phyloP scores from a whole-genome alignment of 176 grass and related monocot genomes.

The Zoysia japonica region DNA sequence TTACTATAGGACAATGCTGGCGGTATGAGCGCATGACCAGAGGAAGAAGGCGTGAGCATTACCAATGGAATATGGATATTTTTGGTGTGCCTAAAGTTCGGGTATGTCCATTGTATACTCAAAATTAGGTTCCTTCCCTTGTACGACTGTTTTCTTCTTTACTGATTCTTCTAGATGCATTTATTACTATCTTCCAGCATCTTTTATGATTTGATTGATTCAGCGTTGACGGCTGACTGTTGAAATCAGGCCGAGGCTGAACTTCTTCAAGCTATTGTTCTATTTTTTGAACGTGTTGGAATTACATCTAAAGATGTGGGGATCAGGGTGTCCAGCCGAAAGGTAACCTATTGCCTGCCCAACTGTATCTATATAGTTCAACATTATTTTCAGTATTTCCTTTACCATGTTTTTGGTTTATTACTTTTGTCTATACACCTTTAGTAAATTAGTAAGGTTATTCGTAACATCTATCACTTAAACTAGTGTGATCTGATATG shows the following conservation, averaged over 20 bases:
- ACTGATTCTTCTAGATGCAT: neutral
- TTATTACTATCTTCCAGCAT: neutral
- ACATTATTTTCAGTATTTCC: neutral
- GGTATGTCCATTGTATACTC: conserved; percentile 38
- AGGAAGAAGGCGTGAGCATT: conserved; percentile 90
- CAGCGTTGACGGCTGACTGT: neutral
- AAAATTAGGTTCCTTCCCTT: neutral
- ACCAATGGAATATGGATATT: conserved; percentile 98
- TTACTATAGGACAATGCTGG: conserved; percentile 98
- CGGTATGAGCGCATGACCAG: conserved; percentile 92
- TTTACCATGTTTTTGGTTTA: neutral
- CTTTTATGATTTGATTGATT: conserved; percentile 15
- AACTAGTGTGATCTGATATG: neutral
- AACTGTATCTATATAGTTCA: neutral
- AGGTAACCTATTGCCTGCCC: conserved; percentile 43
- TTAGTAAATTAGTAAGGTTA: neutral
- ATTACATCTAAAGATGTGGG: conserved; percentile 80
- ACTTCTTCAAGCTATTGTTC: conserved; percentile 75
- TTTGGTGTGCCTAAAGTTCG: conserved; percentile 82
- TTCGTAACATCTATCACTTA: neutral
- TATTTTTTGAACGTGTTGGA: conserved; percentile 81
- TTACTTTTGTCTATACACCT: neutral
- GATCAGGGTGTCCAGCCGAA: conserved; percentile 81
- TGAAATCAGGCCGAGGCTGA: conserved; percentile 72
- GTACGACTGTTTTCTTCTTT: neutral